These are phyloP conservation scores for Microstegium vimineum DNA, from an alignment of 176 grass and related monocot species.

Conservation along the genomic window DNA sequence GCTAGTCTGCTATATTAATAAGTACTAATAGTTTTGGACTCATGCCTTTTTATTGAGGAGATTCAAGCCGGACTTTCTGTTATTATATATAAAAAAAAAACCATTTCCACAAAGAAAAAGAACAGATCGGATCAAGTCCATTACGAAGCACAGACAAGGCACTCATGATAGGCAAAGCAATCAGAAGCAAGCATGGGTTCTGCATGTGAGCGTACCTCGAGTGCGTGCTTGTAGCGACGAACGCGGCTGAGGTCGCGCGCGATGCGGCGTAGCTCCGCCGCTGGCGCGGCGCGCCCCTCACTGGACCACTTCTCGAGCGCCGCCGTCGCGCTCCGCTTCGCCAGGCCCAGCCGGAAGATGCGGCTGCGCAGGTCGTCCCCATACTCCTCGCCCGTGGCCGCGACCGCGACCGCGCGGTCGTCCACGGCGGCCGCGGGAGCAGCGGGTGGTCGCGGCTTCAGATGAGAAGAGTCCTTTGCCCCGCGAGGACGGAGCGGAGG, in stretches of 20 bases:
- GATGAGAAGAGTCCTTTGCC: constrained; percentile 16
- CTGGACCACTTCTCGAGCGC: constrained; percentile 64
- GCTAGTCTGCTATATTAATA: not conserved
- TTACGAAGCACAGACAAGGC: not conserved
- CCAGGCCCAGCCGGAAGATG: constrained; percentile 61
- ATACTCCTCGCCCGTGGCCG: not conserved
- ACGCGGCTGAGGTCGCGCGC: constrained; percentile 57
- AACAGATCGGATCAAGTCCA: not conserved
- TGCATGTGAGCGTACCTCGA: constrained; percentile 50
- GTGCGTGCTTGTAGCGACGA: constrained; percentile 77
- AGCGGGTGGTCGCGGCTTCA: not conserved
- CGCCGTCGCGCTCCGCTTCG: constrained; percentile 71
- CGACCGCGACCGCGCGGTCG: not conserved
- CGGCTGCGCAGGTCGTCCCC: constrained; percentile 55
- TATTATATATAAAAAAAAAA: not conserved
- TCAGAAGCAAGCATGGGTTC: not conserved
- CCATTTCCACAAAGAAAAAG: not conserved
- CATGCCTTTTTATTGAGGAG: not conserved
- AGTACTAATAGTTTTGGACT: not conserved
- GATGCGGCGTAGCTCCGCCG: constrained; percentile 51
- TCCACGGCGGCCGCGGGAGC: constrained; percentile 5
- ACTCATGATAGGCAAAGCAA: not conserved
- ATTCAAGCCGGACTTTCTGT: not conserved
- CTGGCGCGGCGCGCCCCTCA: constrained; percentile 46
- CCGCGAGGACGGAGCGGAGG: constrained; percentile 10